Evolutionary conservation across 1,139 yeast species (phyloP), one percentile per base, ranked within the genome.

Genomic region (Candida frijolesensis): DNA sequence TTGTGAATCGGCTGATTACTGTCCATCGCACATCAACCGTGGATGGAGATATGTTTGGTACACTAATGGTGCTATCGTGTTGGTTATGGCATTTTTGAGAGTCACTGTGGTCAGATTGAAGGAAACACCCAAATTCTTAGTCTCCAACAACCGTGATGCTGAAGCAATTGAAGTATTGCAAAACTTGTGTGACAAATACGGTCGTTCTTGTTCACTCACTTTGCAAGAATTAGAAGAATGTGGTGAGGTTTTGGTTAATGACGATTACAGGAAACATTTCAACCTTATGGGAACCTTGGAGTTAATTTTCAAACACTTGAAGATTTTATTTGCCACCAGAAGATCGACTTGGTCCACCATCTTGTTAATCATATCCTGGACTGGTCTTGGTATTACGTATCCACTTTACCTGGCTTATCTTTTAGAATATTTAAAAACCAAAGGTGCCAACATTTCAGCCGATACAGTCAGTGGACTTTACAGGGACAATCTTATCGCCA

Each of bases 31-130:
- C n/a, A 59, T 64, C 11, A 83, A 83, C 58, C 70, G 76, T 64
- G 87, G 87, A 50, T 83, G 87, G 87, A 70, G 87, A 60, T 83
- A 83, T 60, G 70, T 74, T 39, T 82, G 78, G 72, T 81, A 78
- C 57, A 71, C 74, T 19, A 78, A 82, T 58, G 80, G 84, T 25
- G 83, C 74, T 16, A 70, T 82, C 48, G 84, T 82, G 9, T 58
- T 83, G 46, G 67, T 71, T 19, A 71, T 77, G 55, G 84, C 85
- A 1, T 44, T 80, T 22, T 47, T 70, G 14, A 72, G 87, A 53
- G 60, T 82, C 9, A 71, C 80, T 12, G 69, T 80, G 15, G 64
- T 82, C 44, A 66, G 72, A 52, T 63, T 83, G 57, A 70, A 76
- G 43, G 87, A 83, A 62, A 78, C 86, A 44, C 87, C 87, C 38